Percentiles rank a stretch among this genome's conserved stretches.
phyloP scores from a whole-genome alignment of 2,329 filamentous ascomycete genomes.

The Sarocladium kiliense region DNA sequence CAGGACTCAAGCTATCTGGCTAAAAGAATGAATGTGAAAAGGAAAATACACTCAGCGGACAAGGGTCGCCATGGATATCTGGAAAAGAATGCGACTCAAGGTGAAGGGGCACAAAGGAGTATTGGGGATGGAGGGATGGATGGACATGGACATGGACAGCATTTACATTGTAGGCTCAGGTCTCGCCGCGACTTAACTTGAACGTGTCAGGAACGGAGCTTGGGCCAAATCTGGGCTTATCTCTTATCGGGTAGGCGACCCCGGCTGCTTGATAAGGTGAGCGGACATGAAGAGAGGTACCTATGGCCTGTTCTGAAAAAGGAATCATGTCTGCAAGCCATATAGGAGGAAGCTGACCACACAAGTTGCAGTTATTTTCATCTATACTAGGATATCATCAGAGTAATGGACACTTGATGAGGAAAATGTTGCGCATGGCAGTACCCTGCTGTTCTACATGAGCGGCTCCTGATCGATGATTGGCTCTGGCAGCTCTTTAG shows the following conservation, averaged over 20 bases:
- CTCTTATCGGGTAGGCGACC: neutral
- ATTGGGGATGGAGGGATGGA: neutral
- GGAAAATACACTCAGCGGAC: neutral
- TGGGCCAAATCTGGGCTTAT: neutral
- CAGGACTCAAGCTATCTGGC: constrained; percentile 2
- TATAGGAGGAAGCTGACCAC: no score
- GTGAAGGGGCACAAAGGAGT: neutral
- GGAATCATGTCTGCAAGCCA: no score
- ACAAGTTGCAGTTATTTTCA: no score
- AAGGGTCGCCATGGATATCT: neutral
- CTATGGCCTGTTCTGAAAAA: neutral
- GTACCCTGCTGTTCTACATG: no score
- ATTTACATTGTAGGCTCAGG: neutral
- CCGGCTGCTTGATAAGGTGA: no score
- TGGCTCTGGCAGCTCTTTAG: neutral
- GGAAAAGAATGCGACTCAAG: neutral
- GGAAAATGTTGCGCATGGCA: no score
- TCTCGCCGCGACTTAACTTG: neutral
- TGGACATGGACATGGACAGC: neutral
- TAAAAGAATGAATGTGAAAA: neutral
- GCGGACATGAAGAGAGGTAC: no score
- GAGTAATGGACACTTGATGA: no score
- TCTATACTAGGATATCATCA: no score
- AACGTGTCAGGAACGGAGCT: constrained; percentile 6
- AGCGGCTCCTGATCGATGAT: no score